Base-by-base conservation (phyloP, 1,284 basidiomycete genomes). In the Fomitopsis schrenkii region DNA sequence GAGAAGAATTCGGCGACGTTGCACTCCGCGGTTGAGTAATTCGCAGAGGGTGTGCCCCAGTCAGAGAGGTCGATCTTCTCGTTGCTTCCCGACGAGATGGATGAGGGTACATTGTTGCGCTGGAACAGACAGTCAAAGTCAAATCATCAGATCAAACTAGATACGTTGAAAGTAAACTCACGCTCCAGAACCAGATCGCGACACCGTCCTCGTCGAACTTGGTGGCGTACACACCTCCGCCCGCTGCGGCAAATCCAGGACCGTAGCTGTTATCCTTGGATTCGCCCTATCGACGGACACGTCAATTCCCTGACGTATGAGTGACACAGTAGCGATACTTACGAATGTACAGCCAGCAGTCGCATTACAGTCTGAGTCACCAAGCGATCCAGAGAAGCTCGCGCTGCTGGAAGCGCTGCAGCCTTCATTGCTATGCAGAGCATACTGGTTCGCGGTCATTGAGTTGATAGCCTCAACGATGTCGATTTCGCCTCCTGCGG, bases 151-250 rank as follows among this genome's bases (percentile, higher is more conserved):
- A 28, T 14, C 9, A 26, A 12, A 22, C 15, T 19, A 36, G 19
- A 0, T 10, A 30, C 17, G 5, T n/a, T 9, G 42, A 28, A 9
- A 30, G 19, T 36, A 42, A 6, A 75, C 80, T 63, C 68, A 84
- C 83, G 57, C 77, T 80, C 80, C 84, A 85, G 76, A 87, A 89
- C 88, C 88, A 90, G 48, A 89, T 83, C 68, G 40, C 69, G 48
- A 74, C 68, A 5, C 84, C 84, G 26, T 79, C 67, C 15, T 76
- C 74, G 58, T 87, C 83, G 67, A 87, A 84, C 71, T 88, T 85
- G 2, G 81, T 74, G 12, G 86, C 85, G 71, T 78, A 90, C 1
- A 88, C 84, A 6, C 87, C 87, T 44, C 88, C 88, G 15, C 86
- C 86, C 8, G 80, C 81, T 4, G 72, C 71, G 6, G 79, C 79